Conservation (phyloP, 768 basidiomycete genomes). For the Leccinum fibrillosum region DNA sequence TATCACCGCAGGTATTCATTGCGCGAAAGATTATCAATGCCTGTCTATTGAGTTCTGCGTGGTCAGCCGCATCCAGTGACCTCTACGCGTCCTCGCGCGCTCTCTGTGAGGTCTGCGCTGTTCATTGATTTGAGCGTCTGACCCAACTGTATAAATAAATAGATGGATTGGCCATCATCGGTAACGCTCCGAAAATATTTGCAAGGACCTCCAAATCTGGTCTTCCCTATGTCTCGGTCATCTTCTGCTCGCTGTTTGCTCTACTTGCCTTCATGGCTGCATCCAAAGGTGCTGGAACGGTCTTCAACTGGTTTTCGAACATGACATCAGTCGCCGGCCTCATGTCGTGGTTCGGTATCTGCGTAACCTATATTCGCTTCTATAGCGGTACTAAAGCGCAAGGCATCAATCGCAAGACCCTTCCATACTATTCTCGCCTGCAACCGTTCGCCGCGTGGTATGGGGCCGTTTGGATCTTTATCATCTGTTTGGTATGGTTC, state of each 20-base stretch:
- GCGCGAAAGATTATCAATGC: background rate
- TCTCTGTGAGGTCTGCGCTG: constrained; percentile 55
- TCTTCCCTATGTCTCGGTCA: constrained; percentile 70
- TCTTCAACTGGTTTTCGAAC: constrained; percentile 79
- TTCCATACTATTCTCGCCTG: constrained; percentile 68
- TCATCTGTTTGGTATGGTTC: constrained; percentile 61
- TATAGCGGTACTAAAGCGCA: constrained; percentile 76
- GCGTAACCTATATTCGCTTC: constrained; percentile 78
- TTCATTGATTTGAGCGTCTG: background rate
- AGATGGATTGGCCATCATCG: constrained; percentile 78
- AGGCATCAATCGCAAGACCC: constrained; percentile 62
- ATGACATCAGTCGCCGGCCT: constrained; percentile 67
- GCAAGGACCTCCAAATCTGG: constrained; percentile 64
- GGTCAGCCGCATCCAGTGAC: background rate
- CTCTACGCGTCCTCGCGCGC: constrained; percentile 64
- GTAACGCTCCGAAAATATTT: constrained; percentile 85
- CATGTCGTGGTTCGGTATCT: constrained; percentile 80
- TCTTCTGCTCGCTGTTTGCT: constrained; percentile 68
- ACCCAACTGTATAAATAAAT: constrained; percentile 1
- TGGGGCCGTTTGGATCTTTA: constrained; percentile 27
- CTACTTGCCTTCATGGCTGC: constrained; percentile 79
- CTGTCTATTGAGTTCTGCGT: background rate
- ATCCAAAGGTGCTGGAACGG: constrained; percentile 58
- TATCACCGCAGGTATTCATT: background rate
- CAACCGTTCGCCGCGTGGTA: constrained; percentile 79